These are phyloP conservation scores for Plasmopara viticola DNA, from an alignment of 352 stramenopile species.

Conservation along the genomic window DNA sequence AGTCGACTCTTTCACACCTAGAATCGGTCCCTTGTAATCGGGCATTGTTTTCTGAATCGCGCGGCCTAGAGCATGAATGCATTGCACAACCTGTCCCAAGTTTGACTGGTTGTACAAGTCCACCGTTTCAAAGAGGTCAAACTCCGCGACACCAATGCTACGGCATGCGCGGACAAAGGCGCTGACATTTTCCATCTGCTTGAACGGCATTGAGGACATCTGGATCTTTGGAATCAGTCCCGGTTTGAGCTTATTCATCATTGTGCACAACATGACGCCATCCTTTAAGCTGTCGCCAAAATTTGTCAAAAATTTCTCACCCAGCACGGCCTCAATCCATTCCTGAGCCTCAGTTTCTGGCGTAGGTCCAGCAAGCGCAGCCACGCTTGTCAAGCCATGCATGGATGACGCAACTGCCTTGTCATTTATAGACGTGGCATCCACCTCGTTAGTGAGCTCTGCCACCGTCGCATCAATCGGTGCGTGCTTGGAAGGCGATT, in stretches of 20 bases:
- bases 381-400: slow-evolving; percentile 35
- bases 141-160: slow-evolving; percentile 76
- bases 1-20: slow-evolving; percentile 71
- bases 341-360: slow-evolving; percentile 59
- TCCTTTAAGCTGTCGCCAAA: slow-evolving; percentile 76
- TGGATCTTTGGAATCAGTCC: slow-evolving; percentile 52
- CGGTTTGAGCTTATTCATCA: slow-evolving; percentile 74
- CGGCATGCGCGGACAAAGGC: slow-evolving; percentile 77
- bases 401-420: slow-evolving; percentile 30
- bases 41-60: slow-evolving; percentile 70
- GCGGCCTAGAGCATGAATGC: slow-evolving; percentile 75
- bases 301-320: slow-evolving; percentile 56
- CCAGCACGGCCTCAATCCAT: slow-evolving; percentile 74
- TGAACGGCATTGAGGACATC: slow-evolving; percentile 73
- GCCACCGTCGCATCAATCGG: slow-evolving; percentile 39
- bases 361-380: slow-evolving; percentile 22
- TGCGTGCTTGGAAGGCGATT: slow-evolving; percentile 18
- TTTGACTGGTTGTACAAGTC: slow-evolving; percentile 88
- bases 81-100: slow-evolving; percentile 74
- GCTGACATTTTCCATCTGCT: slow-evolving; percentile 89
- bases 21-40: slow-evolving; percentile 55
- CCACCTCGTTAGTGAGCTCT: slow-evolving; percentile 35
- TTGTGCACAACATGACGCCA: slow-evolving; percentile 66
- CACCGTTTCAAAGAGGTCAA: slow-evolving; percentile 88
- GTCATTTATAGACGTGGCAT: slow-evolving; percentile 29